phyloP scores from a whole-genome alignment of 306 rosid species.

The Mucuna pruriens region DNA sequence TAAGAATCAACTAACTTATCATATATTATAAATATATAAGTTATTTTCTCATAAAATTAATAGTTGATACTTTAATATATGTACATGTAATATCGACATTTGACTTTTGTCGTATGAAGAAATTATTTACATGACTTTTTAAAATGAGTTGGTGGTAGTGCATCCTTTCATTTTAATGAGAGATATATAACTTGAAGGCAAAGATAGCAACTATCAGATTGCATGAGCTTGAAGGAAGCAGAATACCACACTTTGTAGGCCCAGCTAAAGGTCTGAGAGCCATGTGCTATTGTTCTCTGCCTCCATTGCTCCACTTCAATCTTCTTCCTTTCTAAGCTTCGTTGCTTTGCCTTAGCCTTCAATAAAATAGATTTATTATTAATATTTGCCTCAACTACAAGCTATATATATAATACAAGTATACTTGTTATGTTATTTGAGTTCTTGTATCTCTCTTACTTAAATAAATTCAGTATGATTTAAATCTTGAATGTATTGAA shows the following conservation, averaged over 20 bases:
- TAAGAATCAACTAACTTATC: no score
- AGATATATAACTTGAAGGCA: conserved; percentile 41
- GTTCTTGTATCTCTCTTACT: neutral
- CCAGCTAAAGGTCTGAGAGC: neutral
- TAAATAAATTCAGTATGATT: neutral
- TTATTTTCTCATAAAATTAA: no score
- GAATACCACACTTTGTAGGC: neutral
- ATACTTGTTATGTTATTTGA: neutral
- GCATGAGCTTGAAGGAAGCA: conserved; percentile 47
- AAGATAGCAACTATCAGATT: conserved; percentile 32
- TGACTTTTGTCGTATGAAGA: no score
- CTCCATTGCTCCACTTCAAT: neutral
- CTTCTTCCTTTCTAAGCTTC: neutral
- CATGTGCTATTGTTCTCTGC: conserved; percentile 28
- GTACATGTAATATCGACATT: no score
- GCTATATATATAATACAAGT: neutral
- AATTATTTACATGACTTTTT: no score
- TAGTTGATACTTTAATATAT: no score
- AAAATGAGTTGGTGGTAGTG: no score
- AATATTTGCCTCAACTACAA: neutral
- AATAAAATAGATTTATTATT: neutral
- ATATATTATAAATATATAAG: no score
- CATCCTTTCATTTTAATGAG: neutral
- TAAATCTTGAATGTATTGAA: no score
- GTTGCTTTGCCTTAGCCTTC: neutral